Evolutionary conservation across 2,329 filamentous ascomycete genomes (phyloP).

Genomic region (Elsinoe fawcettii): DNA sequence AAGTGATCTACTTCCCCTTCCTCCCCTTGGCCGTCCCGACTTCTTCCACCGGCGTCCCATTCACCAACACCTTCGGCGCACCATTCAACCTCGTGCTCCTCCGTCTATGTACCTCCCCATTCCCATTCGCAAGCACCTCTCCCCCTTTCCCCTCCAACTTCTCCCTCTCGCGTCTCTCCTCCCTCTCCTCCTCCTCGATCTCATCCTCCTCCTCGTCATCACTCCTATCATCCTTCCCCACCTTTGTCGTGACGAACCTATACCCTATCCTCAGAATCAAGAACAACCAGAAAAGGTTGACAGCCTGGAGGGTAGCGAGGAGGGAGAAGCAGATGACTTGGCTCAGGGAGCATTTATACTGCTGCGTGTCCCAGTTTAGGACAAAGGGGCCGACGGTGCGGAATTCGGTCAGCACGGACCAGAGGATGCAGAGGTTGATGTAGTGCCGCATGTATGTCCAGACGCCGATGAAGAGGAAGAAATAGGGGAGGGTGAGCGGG

Average conservation of each 20-base stretch:
- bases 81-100: neutral
- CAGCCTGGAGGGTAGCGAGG: slow-evolving; percentile 59
- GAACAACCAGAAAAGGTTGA: slow-evolving; percentile 78
- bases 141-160: neutral
- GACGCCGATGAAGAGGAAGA: slow-evolving; percentile 67
- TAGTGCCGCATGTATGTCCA: slow-evolving; percentile 91
- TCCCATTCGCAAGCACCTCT: slow-evolving; percentile 15
- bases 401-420: slow-evolving; percentile 67
- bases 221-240: slow-evolving; percentile 63
- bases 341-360: slow-evolving; percentile 67
- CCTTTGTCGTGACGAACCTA: slow-evolving; percentile 56
- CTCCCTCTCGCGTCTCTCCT: slow-evolving; percentile 15
- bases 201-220: slow-evolving; percentile 48
- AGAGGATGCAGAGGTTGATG: slow-evolving; percentile 70
- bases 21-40: neutral
- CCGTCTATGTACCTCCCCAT: slow-evolving; percentile 15
- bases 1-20: neutral
- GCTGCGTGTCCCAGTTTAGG: slow-evolving; percentile 66
- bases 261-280: slow-evolving; percentile 69
- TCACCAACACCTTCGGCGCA: slow-evolving; percentile 25
- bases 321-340: slow-evolving; percentile 61
- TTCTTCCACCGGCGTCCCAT: slow-evolving; percentile 23
- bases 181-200: slow-evolving; percentile 28
- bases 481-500: slow-evolving; percentile 72
- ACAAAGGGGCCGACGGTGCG: slow-evolving; percentile 65